Conservation (phyloP, 2,329 filamentous ascomycete genomes). For the Penicillium sp. region DNA sequence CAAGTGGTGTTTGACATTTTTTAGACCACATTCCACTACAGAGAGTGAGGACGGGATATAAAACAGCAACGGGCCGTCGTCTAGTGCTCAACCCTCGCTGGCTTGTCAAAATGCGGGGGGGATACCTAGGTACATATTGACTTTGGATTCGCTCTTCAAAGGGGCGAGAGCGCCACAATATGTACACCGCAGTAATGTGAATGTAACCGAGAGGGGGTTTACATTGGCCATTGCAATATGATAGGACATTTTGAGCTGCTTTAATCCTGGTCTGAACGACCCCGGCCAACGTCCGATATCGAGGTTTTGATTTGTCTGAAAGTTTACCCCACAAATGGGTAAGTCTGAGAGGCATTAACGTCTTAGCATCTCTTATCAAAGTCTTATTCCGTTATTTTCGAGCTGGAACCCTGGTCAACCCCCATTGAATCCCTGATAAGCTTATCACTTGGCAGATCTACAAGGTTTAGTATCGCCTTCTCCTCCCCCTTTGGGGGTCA, state of each 20-base stretch:
- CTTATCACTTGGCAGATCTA: constrained; percentile 18
- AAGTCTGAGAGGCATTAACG: not conserved
- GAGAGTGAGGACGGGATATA: too few species aligned
- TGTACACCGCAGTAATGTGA: not conserved
- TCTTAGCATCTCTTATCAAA: not conserved
- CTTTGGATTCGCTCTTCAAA: not conserved
- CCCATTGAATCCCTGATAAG: constrained; percentile 4
- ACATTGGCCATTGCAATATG: not conserved
- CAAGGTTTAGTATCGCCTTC: constrained; percentile 12
- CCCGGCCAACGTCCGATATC: not conserved
- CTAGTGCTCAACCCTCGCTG: not conserved
- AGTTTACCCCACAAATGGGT: not conserved
- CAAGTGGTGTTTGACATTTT: too few species aligned
- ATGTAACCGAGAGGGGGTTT: too few species aligned
- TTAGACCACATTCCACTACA: not conserved
- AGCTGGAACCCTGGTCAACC: not conserved
- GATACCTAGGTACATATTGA: not conserved
- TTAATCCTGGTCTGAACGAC: not conserved
- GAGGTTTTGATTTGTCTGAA: not conserved
- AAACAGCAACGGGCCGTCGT: not conserved
- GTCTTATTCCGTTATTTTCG: not conserved
- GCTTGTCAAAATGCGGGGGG: not conserved
- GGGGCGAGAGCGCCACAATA: too few species aligned
- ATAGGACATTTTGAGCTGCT: not conserved
- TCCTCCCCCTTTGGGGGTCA: constrained; percentile 17